A percentile compares a stretch with the other conserved stretches of the same genome.
Conservation (phyloP, 2,329 filamentous ascomycete species). For the Calonectria fujianensis region DNA sequence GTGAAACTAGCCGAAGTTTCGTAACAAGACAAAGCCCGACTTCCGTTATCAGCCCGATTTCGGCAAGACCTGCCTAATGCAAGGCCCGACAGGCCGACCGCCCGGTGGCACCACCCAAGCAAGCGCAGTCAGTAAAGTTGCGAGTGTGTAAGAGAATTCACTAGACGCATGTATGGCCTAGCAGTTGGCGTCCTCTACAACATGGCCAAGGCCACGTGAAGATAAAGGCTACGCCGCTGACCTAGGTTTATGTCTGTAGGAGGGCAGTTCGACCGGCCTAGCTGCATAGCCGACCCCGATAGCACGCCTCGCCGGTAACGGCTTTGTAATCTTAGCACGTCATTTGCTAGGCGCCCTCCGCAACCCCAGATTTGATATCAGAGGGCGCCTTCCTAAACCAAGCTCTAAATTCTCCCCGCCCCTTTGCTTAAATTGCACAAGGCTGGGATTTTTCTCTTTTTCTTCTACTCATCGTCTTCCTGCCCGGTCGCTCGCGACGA, state of each 20-base stretch:
- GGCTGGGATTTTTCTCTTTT: neutral
- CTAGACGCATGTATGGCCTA: constrained; percentile 23
- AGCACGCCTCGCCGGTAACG: constrained; percentile 52
- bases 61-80: constrained; percentile 32
- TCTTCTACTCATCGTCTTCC: neutral
- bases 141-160: constrained; percentile 16
- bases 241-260: constrained; percentile 40
- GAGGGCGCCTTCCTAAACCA: constrained; percentile 33
- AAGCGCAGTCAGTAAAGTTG: constrained; percentile 26
- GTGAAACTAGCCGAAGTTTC: constrained; percentile 30
- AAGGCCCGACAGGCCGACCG: constrained; percentile 22
- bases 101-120: constrained; percentile 15
- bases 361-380: constrained; percentile 55
- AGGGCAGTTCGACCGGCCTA: constrained; percentile 40
- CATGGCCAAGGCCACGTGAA: constrained; percentile 6
- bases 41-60: constrained; percentile 37
- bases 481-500: neutral
- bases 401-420: constrained; percentile 11
- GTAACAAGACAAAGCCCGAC: constrained; percentile 24
- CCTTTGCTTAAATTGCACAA: constrained; percentile 6
- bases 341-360: constrained; percentile 52
- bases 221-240: constrained; percentile 1
- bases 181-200: constrained; percentile 11
- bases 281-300: constrained; percentile 43
- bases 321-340: constrained; percentile 57